Evolutionary conservation across 2,329 filamentous ascomycete species (phyloP).

Genomic region (Myriosclerotinia curreyana): DNA sequence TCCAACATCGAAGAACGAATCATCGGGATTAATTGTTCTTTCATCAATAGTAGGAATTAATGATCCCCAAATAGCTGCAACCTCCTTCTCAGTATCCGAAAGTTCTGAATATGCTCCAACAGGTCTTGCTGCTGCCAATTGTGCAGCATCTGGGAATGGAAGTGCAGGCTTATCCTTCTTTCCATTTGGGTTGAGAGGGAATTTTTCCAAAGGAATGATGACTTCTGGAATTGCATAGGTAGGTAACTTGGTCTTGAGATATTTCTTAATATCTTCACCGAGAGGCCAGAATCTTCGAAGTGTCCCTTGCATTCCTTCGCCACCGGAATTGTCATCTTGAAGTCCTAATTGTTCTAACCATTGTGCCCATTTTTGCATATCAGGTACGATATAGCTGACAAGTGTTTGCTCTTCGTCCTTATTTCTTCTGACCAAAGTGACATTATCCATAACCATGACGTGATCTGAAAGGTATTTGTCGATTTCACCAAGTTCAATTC

Average conservation of each 20-base stretch:
- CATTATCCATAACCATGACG: slow-evolving; percentile 75
- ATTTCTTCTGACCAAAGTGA: slow-evolving; percentile 80
- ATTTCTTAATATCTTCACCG: slow-evolving; percentile 55
- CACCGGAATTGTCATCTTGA: slow-evolving; percentile 43
- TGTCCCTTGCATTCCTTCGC: slow-evolving; percentile 42
- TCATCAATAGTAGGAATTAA: slow-evolving; percentile 65
- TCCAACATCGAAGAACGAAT: slow-evolving; percentile 73
- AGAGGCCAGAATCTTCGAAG: slow-evolving; percentile 44
- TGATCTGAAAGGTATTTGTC: slow-evolving; percentile 76
- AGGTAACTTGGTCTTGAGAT: slow-evolving; percentile 69
- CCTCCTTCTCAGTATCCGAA: slow-evolving; percentile 58
- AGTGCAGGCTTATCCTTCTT: slow-evolving; percentile 78
- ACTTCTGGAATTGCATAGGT: slow-evolving; percentile 72
- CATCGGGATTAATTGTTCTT: slow-evolving; percentile 61
- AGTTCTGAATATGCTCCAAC: slow-evolving; percentile 45
- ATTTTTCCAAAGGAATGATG: slow-evolving; percentile 67
- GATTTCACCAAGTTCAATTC: slow-evolving; percentile 92
- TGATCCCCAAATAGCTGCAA: slow-evolving; percentile 73
- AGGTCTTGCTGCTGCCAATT: slow-evolving; percentile 57
- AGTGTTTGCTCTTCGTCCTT: slow-evolving; percentile 81
- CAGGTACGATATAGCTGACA: slow-evolving; percentile 87
- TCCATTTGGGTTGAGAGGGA: slow-evolving; percentile 81
- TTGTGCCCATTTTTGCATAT: slow-evolving; percentile 68
- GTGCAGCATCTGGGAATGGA: slow-evolving; percentile 74
- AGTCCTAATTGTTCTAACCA: slow-evolving; percentile 61